Percentiles rank a stretch among this genome's conserved stretches.
Conservation (phyloP, 768 basidiomycete genomes). For the Boletus patriciae region DNA sequence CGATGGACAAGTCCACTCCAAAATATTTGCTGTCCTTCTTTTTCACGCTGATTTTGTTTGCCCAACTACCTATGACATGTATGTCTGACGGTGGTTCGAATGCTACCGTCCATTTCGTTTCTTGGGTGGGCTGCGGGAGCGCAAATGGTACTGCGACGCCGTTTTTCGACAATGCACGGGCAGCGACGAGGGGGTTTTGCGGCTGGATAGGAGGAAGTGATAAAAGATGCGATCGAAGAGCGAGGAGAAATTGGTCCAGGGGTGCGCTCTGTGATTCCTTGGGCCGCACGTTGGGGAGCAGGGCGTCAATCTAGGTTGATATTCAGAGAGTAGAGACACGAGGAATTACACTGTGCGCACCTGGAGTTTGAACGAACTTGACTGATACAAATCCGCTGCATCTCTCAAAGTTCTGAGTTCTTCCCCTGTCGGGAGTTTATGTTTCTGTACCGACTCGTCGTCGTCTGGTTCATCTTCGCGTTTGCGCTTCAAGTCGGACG, state of each 20-base stretch:
- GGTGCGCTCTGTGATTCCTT: conserved; percentile 52
- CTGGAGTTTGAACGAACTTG: conserved; percentile 83
- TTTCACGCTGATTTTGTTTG: conserved; percentile 72
- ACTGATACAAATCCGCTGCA: conserved; percentile 70
- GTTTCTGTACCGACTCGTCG: conserved; percentile 16
- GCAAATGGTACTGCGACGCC: conserved; percentile 68
- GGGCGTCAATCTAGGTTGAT: conserved; percentile 63
- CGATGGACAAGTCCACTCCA: conserved; percentile 76
- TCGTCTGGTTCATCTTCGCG: conserved; percentile 13
- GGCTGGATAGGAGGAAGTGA: conserved; percentile 56
- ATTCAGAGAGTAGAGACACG: conserved; percentile 8
- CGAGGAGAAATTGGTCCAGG: conserved; percentile 66
- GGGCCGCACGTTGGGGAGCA: conserved; percentile 74
- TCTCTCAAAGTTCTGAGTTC: conserved; percentile 74
- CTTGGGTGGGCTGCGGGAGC: conserved; percentile 67
- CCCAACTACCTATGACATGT: conserved; percentile 83
- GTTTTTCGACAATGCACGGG: conserved; percentile 51
- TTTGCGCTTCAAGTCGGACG: conserved; percentile 30
- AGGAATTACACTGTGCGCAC: conserved; percentile 36
- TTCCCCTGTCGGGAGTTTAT: conserved; percentile 62
- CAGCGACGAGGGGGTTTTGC: conserved; percentile 66
- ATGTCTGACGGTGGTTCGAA: conserved; percentile 80
- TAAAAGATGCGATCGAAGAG: conserved; percentile 65
- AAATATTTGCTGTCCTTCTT: conserved; percentile 63
- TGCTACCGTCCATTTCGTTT: conserved; percentile 85